Conservation (phyloP, 345 rosid genomes). For the Euphorbia tirucalli region DNA sequence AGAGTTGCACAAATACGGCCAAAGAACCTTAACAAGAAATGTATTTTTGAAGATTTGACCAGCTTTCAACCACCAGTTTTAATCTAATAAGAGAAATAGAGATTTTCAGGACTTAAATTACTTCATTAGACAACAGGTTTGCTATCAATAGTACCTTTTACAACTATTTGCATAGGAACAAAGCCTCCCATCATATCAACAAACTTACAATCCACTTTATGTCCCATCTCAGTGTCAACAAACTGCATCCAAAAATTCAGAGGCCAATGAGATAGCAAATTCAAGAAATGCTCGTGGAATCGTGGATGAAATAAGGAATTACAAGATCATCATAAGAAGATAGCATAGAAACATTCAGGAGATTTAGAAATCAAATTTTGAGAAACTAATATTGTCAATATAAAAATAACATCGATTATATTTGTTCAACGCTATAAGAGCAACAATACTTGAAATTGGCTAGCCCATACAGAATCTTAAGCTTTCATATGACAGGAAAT, state of each 20-base stretch:
- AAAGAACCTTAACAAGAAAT: too few species aligned
- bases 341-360: not conserved
- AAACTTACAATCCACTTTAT: slow-evolving; percentile 21
- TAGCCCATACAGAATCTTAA: not conserved
- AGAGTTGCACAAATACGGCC: too few species aligned
- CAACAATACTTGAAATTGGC: not conserved
- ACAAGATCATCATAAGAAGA: not conserved
- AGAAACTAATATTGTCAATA: not conserved
- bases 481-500: not conserved
- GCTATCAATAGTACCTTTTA: slow-evolving; percentile 54
- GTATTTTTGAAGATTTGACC: not conserved
- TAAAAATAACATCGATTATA: not conserved
- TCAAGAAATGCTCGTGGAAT: not conserved
- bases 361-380: not conserved
- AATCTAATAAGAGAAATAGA: not conserved
- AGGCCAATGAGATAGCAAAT: not conserved
- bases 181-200: slow-evolving; percentile 61
- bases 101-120: not conserved
- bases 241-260: slow-evolving; percentile 55
- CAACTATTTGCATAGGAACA: slow-evolving; percentile 68
- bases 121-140: not conserved
- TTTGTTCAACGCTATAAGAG: not conserved
- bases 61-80: not conserved
- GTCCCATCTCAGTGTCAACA: slow-evolving; percentile 64
- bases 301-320: too few species aligned